A percentile compares a stretch with the other conserved stretches of the same genome.
Conservation (phyloP, 306 rosid species). For the Astragalus membranaceus region DNA sequence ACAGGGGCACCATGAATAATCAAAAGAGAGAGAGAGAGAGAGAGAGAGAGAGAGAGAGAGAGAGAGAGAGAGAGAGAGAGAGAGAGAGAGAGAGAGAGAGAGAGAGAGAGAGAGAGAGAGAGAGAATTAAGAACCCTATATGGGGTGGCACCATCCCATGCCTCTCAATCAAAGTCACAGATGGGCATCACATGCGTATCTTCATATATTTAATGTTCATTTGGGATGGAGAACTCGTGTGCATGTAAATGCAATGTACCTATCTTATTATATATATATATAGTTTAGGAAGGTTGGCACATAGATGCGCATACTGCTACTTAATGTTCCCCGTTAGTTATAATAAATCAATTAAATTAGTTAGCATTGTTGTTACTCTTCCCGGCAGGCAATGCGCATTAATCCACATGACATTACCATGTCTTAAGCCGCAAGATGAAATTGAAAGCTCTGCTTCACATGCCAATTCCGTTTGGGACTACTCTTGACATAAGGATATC, state of each 20-base stretch:
- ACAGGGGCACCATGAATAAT: too few species aligned
- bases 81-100: too few species aligned
- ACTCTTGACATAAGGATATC: too few species aligned
- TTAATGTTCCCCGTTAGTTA: not conserved
- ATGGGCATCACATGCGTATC: conserved; percentile 17
- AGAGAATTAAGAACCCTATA: conserved; percentile 8
- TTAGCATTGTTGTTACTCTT: not conserved
- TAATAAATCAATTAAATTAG: not conserved
- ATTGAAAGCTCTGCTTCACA: conserved; percentile 17
- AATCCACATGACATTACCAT: conserved; percentile 7
- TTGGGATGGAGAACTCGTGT: not conserved
- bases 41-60: too few species aligned
- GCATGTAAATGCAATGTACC: conserved; percentile 14
- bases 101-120: too few species aligned
- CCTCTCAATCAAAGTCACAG: conserved; percentile 11
- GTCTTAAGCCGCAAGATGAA: conserved; percentile 40
- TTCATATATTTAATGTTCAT: not conserved
- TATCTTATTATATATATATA: not conserved
- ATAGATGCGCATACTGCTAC: not conserved
- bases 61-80: too few species aligned
- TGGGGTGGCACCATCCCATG: conserved; percentile 17
- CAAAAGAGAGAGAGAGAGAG: too few species aligned
- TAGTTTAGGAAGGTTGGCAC: not conserved
- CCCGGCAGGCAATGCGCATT: conserved; percentile 5
- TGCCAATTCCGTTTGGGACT: conserved; percentile 2